Conservation (phyloP, 2,329 filamentous ascomycete species). For the Periglandula ipomoeae region DNA sequence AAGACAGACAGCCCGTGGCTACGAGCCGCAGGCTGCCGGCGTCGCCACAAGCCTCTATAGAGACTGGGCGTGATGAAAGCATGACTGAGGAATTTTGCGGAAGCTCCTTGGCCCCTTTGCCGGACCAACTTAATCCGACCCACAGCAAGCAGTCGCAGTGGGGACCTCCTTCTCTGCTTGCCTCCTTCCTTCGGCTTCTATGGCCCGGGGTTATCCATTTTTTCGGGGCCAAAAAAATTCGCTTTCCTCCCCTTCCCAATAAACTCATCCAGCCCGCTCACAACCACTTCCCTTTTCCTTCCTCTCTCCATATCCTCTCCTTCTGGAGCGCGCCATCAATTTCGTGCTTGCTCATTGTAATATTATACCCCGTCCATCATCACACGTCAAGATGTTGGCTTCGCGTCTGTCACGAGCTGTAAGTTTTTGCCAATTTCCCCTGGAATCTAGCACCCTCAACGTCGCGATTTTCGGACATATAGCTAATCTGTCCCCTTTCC, state of each 20-base stretch:
- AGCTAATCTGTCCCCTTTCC: constrained; percentile 12
- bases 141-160: not conserved
- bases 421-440: constrained; percentile 31
- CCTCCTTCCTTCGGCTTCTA: constrained; percentile 36
- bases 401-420: constrained; percentile 67
- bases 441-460: not conserved
- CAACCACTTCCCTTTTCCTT: constrained; percentile 14
- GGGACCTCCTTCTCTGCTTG: constrained; percentile 16
- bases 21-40: too few relatives aligned
- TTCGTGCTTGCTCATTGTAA: constrained; percentile 20
- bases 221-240: constrained; percentile 30
- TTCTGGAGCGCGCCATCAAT: constrained; percentile 21
- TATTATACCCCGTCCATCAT: constrained; percentile 22
- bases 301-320: constrained; percentile 20
- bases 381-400: constrained; percentile 55
- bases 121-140: constrained; percentile 20
- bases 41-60: too few relatives aligned
- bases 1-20: too few relatives aligned
- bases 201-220: constrained; percentile 22
- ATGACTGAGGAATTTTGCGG: not conserved
- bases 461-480: constrained; percentile 2
- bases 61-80: too few relatives aligned
- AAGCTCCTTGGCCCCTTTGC: not conserved
- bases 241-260: constrained; percentile 18
- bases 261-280: constrained; percentile 12